phyloP scores from a whole-genome alignment of 495 filamentous ascomycete species.

The Penicillium fimorum region DNA sequence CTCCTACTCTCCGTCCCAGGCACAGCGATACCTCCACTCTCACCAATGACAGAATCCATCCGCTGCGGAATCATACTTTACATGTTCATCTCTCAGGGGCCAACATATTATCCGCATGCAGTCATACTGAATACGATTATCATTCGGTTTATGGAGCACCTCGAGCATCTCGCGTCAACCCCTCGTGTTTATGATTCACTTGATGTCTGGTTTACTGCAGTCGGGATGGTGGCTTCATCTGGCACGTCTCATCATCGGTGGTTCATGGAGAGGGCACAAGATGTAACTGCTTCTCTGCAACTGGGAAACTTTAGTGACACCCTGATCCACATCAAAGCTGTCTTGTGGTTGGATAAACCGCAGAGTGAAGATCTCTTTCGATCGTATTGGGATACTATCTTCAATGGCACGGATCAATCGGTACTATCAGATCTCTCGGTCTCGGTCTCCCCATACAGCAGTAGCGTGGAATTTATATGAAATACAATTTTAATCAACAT shows the following conservation, averaged over 20 bases:
- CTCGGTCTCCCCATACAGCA: conserved; percentile 1
- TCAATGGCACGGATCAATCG: not conserved
- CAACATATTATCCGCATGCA: conserved; percentile 51
- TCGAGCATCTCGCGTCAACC: conserved; percentile 23
- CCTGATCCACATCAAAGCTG: conserved; percentile 22
- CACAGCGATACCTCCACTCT: conserved; percentile 1
- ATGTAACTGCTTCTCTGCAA: conserved; percentile 14
- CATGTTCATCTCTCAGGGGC: conserved; percentile 51
- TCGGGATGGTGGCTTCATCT: conserved; percentile 40
- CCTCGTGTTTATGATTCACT: conserved; percentile 19
- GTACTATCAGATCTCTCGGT: not conserved
- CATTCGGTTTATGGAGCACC: conserved; percentile 25
- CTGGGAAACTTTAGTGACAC: conserved; percentile 27
- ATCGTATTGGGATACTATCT: conserved; percentile 28
- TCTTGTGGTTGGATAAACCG: conserved; percentile 37
- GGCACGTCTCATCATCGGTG: conserved; percentile 29
- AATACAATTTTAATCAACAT: not conserved
- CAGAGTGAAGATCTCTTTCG: conserved; percentile 27
- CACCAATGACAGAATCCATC: conserved; percentile 40
- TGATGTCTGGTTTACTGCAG: conserved; percentile 38
- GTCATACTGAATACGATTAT: conserved; percentile 36
- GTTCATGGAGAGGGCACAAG: conserved; percentile 28
- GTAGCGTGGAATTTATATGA: conserved; percentile 6
- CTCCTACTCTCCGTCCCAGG: conserved; percentile 34
- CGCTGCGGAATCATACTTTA: conserved; percentile 46